Percentiles rank a stretch among this genome's conserved stretches.
Conservation (phyloP, 2,329 filamentous ascomycete species). For the Fonsecaea multimorphosa region DNA sequence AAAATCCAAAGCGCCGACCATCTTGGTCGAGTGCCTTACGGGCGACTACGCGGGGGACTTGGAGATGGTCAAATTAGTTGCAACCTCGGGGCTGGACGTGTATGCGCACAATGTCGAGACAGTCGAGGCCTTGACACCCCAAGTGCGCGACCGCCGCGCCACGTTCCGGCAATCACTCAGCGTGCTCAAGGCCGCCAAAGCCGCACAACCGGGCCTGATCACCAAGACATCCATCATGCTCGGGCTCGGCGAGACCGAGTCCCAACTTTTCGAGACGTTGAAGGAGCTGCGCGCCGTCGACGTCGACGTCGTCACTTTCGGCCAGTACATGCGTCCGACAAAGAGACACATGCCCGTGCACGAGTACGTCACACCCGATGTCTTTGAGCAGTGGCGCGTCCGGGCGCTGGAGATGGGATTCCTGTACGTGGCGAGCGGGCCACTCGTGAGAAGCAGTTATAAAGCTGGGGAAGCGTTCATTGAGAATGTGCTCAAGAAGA, state of each 20-base stretch:
- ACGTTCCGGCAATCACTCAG: slow-evolving; percentile 84
- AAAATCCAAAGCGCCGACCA: slow-evolving; percentile 71
- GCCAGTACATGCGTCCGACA: slow-evolving; percentile 99
- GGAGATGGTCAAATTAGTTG: slow-evolving; percentile 85
- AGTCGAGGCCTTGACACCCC: slow-evolving; percentile 85
- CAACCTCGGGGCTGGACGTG: slow-evolving; percentile 87
- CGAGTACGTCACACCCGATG: slow-evolving; percentile 88
- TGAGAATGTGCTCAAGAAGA: slow-evolving; percentile 93
- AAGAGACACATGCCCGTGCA: slow-evolving; percentile 98
- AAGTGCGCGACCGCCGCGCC: slow-evolving; percentile 85
- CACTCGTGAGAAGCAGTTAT: slow-evolving; percentile 91
- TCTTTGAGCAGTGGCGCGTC: slow-evolving; percentile 90
- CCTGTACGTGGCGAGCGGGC: slow-evolving; percentile 92
- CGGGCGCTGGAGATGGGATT: slow-evolving; percentile 94
- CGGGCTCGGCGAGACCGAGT: slow-evolving; percentile 88
- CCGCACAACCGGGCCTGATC: slow-evolving; percentile 75
- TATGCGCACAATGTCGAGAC: slow-evolving; percentile 98
- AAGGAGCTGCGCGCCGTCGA: slow-evolving; percentile 77
- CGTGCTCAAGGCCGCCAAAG: slow-evolving; percentile 83
- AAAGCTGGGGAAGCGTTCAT: slow-evolving; percentile 99
- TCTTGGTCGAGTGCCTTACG: slow-evolving; percentile 58
- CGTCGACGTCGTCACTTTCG: slow-evolving; percentile 96
- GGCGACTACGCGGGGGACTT: slow-evolving; percentile 86
- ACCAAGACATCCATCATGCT: slow-evolving; percentile 99
- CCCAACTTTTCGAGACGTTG: slow-evolving; percentile 80